Conservation (phyloP, 1,139 yeast species). For the Kodamaea fungicola region DNA sequence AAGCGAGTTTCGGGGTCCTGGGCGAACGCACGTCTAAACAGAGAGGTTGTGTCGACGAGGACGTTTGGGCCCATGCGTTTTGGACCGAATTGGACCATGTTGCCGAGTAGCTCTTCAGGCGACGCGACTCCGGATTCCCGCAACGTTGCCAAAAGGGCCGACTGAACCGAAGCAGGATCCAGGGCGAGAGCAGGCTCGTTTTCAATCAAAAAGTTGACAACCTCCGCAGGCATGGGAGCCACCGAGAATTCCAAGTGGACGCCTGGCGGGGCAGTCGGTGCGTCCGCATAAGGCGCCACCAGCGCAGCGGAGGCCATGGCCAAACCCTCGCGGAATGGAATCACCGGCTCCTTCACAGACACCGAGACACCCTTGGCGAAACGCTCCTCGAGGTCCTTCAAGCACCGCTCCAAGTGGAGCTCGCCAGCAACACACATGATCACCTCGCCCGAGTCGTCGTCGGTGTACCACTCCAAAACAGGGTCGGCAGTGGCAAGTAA, state of each 20-base stretch:
- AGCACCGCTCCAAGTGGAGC: conserved; percentile 84
- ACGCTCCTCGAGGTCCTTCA: conserved; percentile 82
- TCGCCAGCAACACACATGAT: conserved; percentile 96
- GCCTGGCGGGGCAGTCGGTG: conserved; percentile 35
- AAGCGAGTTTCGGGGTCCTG: conserved; percentile 21
- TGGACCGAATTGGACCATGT: conserved; percentile 73
- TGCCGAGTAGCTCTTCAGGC: conserved; percentile 30
- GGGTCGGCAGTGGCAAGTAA: conserved; percentile 87
- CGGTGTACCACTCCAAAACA: conserved; percentile 80
- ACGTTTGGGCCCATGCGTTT: conserved; percentile 74
- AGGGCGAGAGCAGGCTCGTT: conserved; percentile 37
- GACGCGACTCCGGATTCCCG: conserved; percentile 19
- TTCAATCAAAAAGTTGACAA: conserved; percentile 48
- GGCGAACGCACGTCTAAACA: conserved; percentile 31
- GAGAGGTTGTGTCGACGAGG: conserved; percentile 50
- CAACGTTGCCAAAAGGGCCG: conserved; percentile 30
- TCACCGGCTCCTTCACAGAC: conserved; percentile 84
- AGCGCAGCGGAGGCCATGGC: conserved; percentile 21
- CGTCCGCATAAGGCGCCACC: conserved; percentile 15
- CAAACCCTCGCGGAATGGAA: conserved; percentile 90
- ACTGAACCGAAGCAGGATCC: conserved; percentile 20
- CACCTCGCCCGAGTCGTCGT: conserved; percentile 83
- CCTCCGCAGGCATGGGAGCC: conserved; percentile 53
- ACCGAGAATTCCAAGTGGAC: conserved; percentile 52
- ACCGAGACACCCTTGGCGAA: conserved; percentile 87